Evolutionary conservation across 352 stramenopile species (phyloP), one percentile per base, ranked within the genome.

Genomic region (Phytopythium delawarense): DNA sequence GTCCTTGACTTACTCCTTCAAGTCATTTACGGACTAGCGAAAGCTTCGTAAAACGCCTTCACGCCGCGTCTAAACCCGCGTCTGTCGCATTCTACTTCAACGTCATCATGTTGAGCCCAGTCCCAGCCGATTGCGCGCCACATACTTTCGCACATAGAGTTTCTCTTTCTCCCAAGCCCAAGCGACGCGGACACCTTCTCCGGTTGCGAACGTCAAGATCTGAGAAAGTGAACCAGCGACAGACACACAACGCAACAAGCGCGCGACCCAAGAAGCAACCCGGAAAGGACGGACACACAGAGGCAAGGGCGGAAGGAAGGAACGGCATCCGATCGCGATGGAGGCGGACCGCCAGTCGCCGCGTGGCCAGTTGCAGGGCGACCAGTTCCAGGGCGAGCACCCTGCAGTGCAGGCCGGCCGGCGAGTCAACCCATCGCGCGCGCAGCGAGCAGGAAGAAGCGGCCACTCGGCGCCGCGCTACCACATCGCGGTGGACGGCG

Each of bases 81-180:
- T 30, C 28, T 54, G 48, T 54, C 48, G 48, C 48, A 54, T 37
- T 40, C 48, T 7, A 54, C 48, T 54, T 54, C 48, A 54, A 54
- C 48, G 25, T 54, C 48, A n/a, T 40, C 25, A 51, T 25, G 9
- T 5, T 5, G n/a, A 21, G 48, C 48, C 48, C 11, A 32, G 5
- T 39, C 34, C 11, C 34, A 39, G 34, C 8, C 35, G 48, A 54
- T 54, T 54, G 34, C 48, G 48, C 25, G 0, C 4, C 15, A 2
- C 13, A 35, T 54, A 54, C 28, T 35, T 35, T 54, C 48, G 15
- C n/a, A 12, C 16, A 54, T 39, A 54, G 23, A n/a, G 3, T n/a
- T 53, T 35, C 25, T 35, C 34, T 39, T 54, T 18, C 23, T 32
- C n/a, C 25, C 48, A 37, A 39, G 7, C 28, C 28, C 1, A 28